Base-by-base conservation (phyloP, 2,329 filamentous ascomycete species). In the Ophiostoma pallidulum region DNA sequence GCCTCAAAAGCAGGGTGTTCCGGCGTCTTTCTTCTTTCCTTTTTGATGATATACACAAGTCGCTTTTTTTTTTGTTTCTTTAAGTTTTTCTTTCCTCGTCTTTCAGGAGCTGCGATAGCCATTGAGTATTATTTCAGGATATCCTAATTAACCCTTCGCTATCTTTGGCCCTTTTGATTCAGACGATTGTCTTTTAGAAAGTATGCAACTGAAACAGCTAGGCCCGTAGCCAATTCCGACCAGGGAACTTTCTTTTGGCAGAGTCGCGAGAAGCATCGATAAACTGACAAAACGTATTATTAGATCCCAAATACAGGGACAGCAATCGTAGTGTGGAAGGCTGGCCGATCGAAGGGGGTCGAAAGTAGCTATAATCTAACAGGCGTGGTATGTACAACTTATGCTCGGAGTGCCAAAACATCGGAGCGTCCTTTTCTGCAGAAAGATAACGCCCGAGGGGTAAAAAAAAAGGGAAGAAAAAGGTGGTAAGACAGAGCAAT, bases 91-190 rank as follows among this genome's bases (percentile, higher is more conserved):
- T 42, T 20, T 9, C n/a, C n/a, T n/a, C n/a, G 19, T 36, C 22
- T 43, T 41, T 41, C 44, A 24, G 24, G 40, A 26, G 9, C 24
- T 28, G 41, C 33, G 20, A 45, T n/a, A 47, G 53, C 51, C 46
- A 41, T 41, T 46, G 18, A 40, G 38, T 51, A 46, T 54, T 49
- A 13, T 44, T 51, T 53, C 35, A 50, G 45, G 53, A 54, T 54
- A 53, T 54, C 53, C 53, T 53, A 50, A 33, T 36, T 32, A 41
- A 41, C 37, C 39, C 9, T 37, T 19, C 26, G 6, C n/a, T n/a
- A n/a, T 44, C 39, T 40, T 22, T 32, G 18, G 9, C 4, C 7
- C 35, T 19, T 39, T 39, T 4, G 16, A 18, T 36, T 7, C 16
- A 3, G 38, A n/a, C n/a, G n/a, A n/a, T n/a, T 32, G 7, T 28